Evolutionary conservation across 164 flowering plant genomes (phyloP).

Genomic region (Dillenia turbinata): DNA sequence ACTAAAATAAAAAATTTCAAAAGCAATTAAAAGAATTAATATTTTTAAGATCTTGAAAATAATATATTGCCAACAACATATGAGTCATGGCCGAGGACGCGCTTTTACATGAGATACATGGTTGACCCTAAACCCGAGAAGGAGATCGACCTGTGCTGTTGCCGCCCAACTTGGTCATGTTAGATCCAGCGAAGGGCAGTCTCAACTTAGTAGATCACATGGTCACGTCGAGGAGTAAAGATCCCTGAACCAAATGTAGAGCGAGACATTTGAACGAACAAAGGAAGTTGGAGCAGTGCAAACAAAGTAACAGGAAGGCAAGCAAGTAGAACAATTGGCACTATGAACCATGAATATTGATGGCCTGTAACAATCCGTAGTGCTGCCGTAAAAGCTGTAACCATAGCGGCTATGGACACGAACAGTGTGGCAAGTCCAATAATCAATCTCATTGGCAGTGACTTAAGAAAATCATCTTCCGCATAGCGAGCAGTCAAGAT

Average conservation of each 20-base stretch:
- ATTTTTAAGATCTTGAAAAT: no score
- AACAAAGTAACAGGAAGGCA: background rate
- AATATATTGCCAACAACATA: no score
- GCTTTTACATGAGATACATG: no score
- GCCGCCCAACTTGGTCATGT: no score
- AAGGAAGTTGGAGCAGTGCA: conserved; percentile 5
- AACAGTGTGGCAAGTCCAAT: conserved; percentile 5
- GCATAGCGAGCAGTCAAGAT: conserved; percentile 7
- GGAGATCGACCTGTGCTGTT: no score
- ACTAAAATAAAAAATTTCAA: no score
- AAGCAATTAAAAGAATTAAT: no score
- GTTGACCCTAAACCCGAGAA: no score
- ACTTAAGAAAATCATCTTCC: conserved; percentile 5
- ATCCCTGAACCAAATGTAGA: conserved; percentile 5
- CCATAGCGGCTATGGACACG: conserved; percentile 4
- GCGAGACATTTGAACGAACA: background rate
- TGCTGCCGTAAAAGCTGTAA: conserved; percentile 6
- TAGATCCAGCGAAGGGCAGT: no score
- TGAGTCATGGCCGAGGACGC: no score
- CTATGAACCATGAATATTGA: background rate
- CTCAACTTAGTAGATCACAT: no score
- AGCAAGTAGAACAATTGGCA: background rate
- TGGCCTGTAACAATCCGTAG: background rate
- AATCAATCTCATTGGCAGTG: conserved; percentile 7
- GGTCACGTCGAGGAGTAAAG: no score